Base-by-base conservation (phyloP, 345 rosid genomes). In the Euphorbia peplus region DNA sequence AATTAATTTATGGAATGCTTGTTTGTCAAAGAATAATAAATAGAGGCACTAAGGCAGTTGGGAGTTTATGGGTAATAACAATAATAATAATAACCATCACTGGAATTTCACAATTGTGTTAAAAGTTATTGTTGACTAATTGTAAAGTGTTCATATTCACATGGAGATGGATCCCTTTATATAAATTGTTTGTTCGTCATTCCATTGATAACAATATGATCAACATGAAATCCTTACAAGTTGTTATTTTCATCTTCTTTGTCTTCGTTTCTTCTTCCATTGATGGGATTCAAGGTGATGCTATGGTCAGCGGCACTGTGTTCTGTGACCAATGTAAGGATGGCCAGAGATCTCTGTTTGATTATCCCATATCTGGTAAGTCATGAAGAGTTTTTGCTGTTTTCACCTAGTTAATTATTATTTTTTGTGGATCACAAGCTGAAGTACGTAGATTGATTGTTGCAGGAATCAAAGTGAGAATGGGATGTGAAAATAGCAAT, bases 261-360 rank as follows among this genome's bases (percentile, higher is more conserved):
- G 71, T 88, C 60, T 25, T 88, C 73, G 69, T 89, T 67, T 80
- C 80, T 57, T 79, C 87, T 37, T 76, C 83, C 71, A 60, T 80
- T 61, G 74, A 78, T 83, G 86, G 79, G 54, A 66, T 82, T 37
- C 69, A 46, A 26, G 95, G 90, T 18, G 74, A 82, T 70, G 87
- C 90, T 28, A 67, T 83, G 46, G 96, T 91, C 55, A 74, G 83
- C 4, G 98, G 98, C 41, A 63, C 83, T 0, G 97, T 91, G 68
- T 84, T 85, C 79, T 91, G 98, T 64, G 96, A 93, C 81, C 96
- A 88, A 75, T 93, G 98, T 86, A 90, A 88, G 64, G 96, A 90
- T 73, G 98, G 96, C 51, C 82, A 83, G 35, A 68, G 26, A 55
- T 89, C 97, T 73, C 71, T 83, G 73, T 87, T 89, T 13, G 98